Base-by-base conservation (phyloP, 352 stramenopile species). In the Phytophthora meadii region DNA sequence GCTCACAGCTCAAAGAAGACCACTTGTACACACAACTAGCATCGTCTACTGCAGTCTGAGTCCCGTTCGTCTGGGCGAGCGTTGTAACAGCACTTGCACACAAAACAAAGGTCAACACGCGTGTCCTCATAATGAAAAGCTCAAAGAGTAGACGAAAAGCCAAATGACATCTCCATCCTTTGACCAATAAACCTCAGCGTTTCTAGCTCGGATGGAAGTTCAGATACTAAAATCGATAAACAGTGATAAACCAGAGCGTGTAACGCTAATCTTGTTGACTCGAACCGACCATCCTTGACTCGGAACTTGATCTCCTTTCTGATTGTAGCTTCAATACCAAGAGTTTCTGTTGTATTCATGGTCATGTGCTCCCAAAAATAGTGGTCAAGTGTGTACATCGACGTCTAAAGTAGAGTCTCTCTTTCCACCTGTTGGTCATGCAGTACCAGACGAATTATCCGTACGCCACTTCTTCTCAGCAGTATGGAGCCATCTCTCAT, bases 381-480 rank as follows among this genome's bases (percentile, higher is more conserved):
- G 65, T 55, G 48, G 47, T 17, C 22, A 17, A 36, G 15, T 36
- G 9, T 36, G 30, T n/a, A n/a, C n/a, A n/a, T n/a, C n/a, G n/a
- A n/a, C n/a, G n/a, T 9, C 1, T 9, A 36, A 42, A 22, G 22
- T 11, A 0, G 42, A 28, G 30, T 44, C 48, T 22, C 15, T 34
- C 32, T 30, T 27, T 27, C 22, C 1, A 11, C 36, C 36, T 27
- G 15, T 63, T 41, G 40, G 11, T 24, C 49, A 74, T 74, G 67
- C 67, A 72, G 40, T 72, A 66, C 34, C 61, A 65, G 17, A 64
- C 61, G 5, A 71, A 68, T 32, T 73, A 79, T 6, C 65, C 57
- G 44, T 71, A 72, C n/a, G 65, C 55, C n/a, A 70, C 63, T 10
- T 57, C 44, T 15, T 61, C 68, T 36, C 63, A 69, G 54, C 62